These are phyloP conservation scores for Cerioporus squamosus DNA, from an alignment of 1,284 basidiomycete genomes.

Conservation along the genomic window DNA sequence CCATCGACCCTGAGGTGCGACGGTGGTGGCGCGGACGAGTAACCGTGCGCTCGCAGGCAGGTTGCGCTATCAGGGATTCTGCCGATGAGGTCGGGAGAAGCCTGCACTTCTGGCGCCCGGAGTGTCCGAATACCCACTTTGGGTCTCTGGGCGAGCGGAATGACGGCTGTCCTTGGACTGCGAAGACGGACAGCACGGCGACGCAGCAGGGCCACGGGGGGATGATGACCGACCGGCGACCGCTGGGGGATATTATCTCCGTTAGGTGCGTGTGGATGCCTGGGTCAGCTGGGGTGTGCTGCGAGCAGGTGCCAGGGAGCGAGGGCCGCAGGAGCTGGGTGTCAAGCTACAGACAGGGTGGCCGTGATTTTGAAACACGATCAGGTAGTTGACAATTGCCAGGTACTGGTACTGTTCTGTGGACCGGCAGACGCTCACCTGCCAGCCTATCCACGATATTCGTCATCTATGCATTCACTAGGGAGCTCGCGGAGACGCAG, in stretches of 20 bases:
- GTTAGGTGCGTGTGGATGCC: no score
- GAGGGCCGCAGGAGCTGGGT: not conserved
- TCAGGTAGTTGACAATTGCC: constrained; percentile 1
- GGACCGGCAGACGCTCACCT: not conserved
- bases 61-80: constrained; percentile 1
- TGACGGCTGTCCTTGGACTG: constrained; percentile 1
- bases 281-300: no score
- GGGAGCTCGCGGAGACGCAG: not conserved
- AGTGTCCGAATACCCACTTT: not conserved
- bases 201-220: not conserved
- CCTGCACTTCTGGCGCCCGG: constrained; percentile 1
- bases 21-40: not conserved
- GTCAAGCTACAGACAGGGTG: not conserved
- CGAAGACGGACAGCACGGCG: no score
- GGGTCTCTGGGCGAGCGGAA: not conserved
- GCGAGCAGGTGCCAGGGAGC: no score
- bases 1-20: constrained; percentile 3
- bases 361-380: constrained; percentile 16
- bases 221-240: not conserved
- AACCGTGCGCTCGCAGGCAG: not conserved
- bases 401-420: not conserved
- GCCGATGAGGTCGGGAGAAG: constrained; percentile 13
- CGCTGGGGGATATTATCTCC: no score
- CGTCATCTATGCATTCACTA: not conserved
- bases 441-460: not conserved